Base-by-base conservation (phyloP, 495 filamentous ascomycete species). In the Pseudomonodictys pantanalensis region DNA sequence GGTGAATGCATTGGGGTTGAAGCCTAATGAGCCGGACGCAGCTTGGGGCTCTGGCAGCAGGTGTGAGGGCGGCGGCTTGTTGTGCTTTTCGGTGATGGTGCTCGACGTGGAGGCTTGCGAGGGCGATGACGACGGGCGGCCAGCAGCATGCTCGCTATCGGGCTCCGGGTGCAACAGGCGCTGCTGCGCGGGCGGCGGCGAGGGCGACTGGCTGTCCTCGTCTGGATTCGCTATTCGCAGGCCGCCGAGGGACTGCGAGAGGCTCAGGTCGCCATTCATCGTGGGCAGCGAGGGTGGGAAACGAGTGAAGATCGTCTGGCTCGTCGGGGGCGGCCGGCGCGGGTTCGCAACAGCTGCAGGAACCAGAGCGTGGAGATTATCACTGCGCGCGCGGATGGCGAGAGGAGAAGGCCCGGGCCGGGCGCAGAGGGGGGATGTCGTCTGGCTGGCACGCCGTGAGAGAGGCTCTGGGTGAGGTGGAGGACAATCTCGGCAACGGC, bases 181-280 rank as follows among this genome's bases (percentile, higher is more conserved):
- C n/a, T n/a, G n/a, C n/a, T n/a, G n/a, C n/a, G n/a, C n/a, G n/a
- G 87, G 78, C 28, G 87, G 84, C 45, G 82, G 62, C 29, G 64
- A 64, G n/a, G 61, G 58, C n/a, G 68, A 53, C 43, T 39, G 47
- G 18, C 60, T 50, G 28, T 72, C 81, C 72, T 93, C 85, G 78
- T 97, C 92, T 39, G 95, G 93, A 72, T 99, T 99, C 60, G 95
- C 95, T 69, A 97, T 97, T 65, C 93, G 88, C 72, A 99, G 78
- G 64, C 95, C 95, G 51, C 95, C 95, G 62, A 99, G 80, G 57
- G 90, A 88, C 74, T 91, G 88, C 53, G 93, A 95, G 48, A 98
- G 83, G 72, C 89, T 97, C 64, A 96, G 75, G 74, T 97, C 92
- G 69, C 88, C 89, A 71, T 92, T 88, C 92, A 96, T 97, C 41